Base-by-base conservation (phyloP, 2,329 filamentous ascomycete species). In the Neurospora sp. region DNA sequence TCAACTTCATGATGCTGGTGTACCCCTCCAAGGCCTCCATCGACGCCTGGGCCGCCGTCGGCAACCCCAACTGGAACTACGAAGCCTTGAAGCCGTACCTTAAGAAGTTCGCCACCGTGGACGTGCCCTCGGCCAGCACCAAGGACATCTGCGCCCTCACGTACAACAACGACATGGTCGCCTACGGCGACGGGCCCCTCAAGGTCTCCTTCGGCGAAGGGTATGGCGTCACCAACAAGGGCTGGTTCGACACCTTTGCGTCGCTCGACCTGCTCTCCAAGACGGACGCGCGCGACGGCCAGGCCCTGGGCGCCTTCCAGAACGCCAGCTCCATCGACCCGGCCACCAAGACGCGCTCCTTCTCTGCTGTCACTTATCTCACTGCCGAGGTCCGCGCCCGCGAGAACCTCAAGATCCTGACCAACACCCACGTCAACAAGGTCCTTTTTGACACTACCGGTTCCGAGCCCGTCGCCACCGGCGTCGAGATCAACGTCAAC, bases 221-320 rank as follows among this genome's bases (percentile, higher is more conserved):
- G 0, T 80, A 79, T 67, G 71, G 74, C 11, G 57, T 73, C 6
- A 74, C 75, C 66, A 79, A 81, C 69, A 73, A 77, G 39, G 78
- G 78, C 1, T 82, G 81, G 81, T 75, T 79, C 46, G 72, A 79
- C 66, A 77, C 78, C 1, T 82, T 82, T 69, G 73, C 74, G 8
- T 74, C 73, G 3, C 74, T 81, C 10, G 79, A 79, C 2, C 71
- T 80, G 5, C 70, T 76, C n/a, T 74, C 78, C 72, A 77, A 75
- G 37, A 72, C 72, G 6, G 80, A 82, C 68, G 77, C 78, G 5
- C 74, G 79, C 17, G 67, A 71, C 17, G 74, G 73, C 28, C 68
- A 66, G 8, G 71, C 71, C 5, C 15, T 73, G 41, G 73, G 73
- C 5, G 73, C 72, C 37, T 73, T 72, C 69, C 73, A 74, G 57